Base-by-base conservation (phyloP, 352 stramenopile genomes). In the Phytophthora colocasiae region DNA sequence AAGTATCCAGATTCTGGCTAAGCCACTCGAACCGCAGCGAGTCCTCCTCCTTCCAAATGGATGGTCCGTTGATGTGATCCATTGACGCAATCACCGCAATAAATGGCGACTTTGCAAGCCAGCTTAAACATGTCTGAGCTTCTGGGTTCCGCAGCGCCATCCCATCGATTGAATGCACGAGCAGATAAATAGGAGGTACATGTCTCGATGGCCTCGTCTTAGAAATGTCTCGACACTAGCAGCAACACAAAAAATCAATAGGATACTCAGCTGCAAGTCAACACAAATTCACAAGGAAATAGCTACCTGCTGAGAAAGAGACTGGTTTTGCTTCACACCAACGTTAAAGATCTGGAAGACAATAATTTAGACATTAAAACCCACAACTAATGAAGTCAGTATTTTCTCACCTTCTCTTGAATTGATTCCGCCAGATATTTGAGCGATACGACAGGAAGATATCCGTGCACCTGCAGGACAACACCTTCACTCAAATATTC, bases 161-260 rank as follows among this genome's bases (percentile, higher is more conserved):
- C 17, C 81, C 81, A 48, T 90, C 81, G 54, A 90, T 83, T 15
- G 74, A 85, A 50, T 90, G 81, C 17, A 87, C 72, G 2, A 90
- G 15, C 38, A 90, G 39, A 34, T 81, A 83, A 17, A 83, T 36
- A 32, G 36, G 72, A 56, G 44, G 32, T n/a, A 51, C 53, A 48
- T 66, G 45, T 43, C 47, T 31, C 24, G 47, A 32, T 46, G 43
- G 26, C 43, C 69, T 69, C 1, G 44, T 50, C 31, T 65, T 69
- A 34, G 55, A 52, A 48, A 80, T 78, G n/a, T 78, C 63, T 50
- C 63, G 58, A 29, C 67, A 82, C 71, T 82, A 55, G 0, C 17
- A 26, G 2, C 24, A 55, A 45, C 9, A 57, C 15, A 50, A 36
- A 47, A 32, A 32, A n/a, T 34, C 32, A 49, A 58, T 2, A 48